Conservation (phyloP, 306 rosid genomes). For the Gillenia trifoliata region DNA sequence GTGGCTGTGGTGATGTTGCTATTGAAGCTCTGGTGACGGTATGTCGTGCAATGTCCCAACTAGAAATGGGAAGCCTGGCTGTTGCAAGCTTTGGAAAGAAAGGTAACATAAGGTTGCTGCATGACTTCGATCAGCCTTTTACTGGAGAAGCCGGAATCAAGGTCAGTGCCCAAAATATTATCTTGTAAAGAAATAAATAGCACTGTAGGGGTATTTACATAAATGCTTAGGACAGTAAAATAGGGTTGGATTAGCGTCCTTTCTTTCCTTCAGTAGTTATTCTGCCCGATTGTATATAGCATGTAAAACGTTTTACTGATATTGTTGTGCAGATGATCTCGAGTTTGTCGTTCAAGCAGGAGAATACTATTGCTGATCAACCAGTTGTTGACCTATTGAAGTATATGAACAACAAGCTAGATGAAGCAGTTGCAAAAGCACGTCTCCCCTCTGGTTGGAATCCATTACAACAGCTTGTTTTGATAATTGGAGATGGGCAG, state of each 20-base stretch:
- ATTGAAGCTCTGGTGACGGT: conserved; percentile 85
- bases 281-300: too few relatives aligned
- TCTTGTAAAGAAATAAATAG: too few relatives aligned
- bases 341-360: too few relatives aligned
- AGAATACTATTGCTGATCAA: conserved; percentile 59
- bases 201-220: too few relatives aligned
- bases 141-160: too few relatives aligned
- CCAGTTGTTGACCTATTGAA: conserved; percentile 81
- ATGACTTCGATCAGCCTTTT: too few relatives aligned
- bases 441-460: conserved; percentile 83
- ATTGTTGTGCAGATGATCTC: too few relatives aligned
- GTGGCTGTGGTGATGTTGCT: conserved; percentile 66
- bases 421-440: conserved; percentile 61
- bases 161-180: too few relatives aligned
- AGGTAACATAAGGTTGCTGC: conserved; percentile 59
- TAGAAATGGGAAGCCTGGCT: conserved; percentile 41
- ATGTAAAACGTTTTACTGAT: too few relatives aligned
- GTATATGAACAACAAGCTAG: conserved; percentile 61
- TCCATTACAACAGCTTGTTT: conserved; percentile 83
- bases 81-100: conserved; percentile 88
- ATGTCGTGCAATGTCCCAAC: conserved; percentile 84
- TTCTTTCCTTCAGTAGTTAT: too few relatives aligned
- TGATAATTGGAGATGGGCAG: conserved; percentile 83
- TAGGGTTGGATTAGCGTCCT: too few relatives aligned
- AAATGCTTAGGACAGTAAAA: too few relatives aligned